A percentile compares a stretch with the other conserved stretches of the same genome.
Conservation (phyloP, 257 asterid species). For the Capsicum rhomboideum region DNA sequence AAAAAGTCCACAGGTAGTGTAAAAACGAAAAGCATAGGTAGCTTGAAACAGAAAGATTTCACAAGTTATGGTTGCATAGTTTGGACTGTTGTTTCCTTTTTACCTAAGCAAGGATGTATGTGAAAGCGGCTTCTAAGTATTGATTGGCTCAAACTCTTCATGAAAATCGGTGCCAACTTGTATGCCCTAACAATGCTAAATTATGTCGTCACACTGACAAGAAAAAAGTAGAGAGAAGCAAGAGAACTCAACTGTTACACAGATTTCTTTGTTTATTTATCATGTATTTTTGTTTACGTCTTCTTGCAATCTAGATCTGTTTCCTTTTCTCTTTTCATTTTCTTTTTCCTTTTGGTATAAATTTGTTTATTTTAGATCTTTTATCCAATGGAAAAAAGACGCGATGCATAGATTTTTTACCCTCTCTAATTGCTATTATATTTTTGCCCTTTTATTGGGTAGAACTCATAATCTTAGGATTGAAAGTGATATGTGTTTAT, state of each 20-base stretch:
- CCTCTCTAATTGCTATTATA: too few species aligned
- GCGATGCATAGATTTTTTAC: too few species aligned
- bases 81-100: background rate
- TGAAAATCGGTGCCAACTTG: constrained; percentile 2
- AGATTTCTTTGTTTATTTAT: background rate
- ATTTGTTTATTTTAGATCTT: too few species aligned
- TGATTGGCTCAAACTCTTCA: background rate
- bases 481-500: too few species aligned
- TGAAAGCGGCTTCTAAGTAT: background rate
- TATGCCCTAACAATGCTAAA: background rate
- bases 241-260: background rate
- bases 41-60: background rate
- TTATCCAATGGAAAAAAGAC: too few species aligned
- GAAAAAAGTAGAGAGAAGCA: background rate
- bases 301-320: background rate
- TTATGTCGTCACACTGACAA: background rate
- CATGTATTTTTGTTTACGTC: background rate
- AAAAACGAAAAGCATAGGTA: background rate
- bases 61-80: background rate
- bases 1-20: background rate
- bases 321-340: background rate
- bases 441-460: too few species aligned
- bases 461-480: too few species aligned
- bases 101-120: background rate
- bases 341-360: background rate